phyloP scores from a whole-genome alignment of 2,329 filamentous ascomycete genomes.

The Paecilomyces formosus region DNA sequence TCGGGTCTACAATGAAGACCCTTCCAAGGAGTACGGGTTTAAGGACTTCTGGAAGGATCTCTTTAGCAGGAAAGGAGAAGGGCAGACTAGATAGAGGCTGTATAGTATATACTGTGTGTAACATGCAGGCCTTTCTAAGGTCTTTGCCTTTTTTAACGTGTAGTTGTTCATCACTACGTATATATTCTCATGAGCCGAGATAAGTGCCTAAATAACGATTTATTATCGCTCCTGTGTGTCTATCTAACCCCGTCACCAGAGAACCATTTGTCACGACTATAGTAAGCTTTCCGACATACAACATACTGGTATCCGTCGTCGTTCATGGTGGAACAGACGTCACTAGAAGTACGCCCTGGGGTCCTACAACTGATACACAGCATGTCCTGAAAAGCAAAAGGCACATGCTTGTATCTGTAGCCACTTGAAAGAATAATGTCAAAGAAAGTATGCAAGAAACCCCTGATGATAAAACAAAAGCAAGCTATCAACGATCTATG shows the following conservation, averaged over 20 bases:
- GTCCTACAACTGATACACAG: too few species aligned
- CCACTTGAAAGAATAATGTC: too few species aligned
- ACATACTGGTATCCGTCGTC: too few species aligned
- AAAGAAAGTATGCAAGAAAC: too few species aligned
- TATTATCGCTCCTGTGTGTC: neutral
- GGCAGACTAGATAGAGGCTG: conserved; percentile 1
- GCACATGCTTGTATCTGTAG: too few species aligned
- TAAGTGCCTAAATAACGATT: neutral
- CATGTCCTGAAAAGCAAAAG: too few species aligned
- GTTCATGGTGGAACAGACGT: too few species aligned
- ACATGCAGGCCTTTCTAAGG: neutral
- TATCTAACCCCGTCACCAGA: neutral
- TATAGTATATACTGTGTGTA: conserved; percentile 3
- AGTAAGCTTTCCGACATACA: too few species aligned
- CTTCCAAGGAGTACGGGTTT: conserved; percentile 69
- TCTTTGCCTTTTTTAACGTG: neutral
- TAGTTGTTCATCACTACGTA: neutral
- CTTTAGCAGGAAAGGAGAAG: conserved; percentile 37
- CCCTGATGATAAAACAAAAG: too few species aligned
- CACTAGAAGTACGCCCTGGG: too few species aligned
- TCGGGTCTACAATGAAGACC: conserved; percentile 65
- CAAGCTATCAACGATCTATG: too few species aligned
- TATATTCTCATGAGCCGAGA: neutral
- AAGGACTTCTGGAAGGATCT: conserved; percentile 85
- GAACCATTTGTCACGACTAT: too few species aligned